phyloP scores from a whole-genome alignment of 805 yeast genomes.

The Suhomyces vadensis region DNA sequence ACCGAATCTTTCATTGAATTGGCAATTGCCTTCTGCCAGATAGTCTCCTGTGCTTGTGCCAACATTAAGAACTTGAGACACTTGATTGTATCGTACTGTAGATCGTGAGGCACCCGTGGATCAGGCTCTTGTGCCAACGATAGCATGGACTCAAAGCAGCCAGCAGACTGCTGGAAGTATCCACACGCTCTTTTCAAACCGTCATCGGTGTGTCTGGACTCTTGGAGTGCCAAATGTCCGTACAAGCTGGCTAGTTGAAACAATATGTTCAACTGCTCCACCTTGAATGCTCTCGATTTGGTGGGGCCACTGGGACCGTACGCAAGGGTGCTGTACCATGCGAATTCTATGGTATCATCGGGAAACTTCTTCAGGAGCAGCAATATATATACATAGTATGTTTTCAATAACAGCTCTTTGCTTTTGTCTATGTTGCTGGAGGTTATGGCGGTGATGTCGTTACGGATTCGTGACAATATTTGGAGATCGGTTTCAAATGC shows the following conservation, averaged over 20 bases:
- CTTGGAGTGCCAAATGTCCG: conserved; percentile 54
- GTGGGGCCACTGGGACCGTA: conserved; percentile 52
- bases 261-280: conserved; percentile 62
- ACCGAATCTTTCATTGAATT: conserved; percentile 55
- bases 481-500: conserved; percentile 38
- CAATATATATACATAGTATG: conserved; percentile 50
- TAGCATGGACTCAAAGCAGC: conserved; percentile 50
- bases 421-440: conserved; percentile 30
- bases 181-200: conserved; percentile 64
- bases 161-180: conserved; percentile 71
- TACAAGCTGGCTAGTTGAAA: conserved; percentile 70
- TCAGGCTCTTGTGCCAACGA: conserved; percentile 10
- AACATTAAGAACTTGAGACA: conserved; percentile 56
- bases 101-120: conserved; percentile 39
- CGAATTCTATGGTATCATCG: conserved; percentile 55
- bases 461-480: conserved; percentile 46
- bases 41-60: conserved; percentile 86
- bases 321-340: conserved; percentile 75
- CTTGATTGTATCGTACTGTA: conserved; percentile 51
- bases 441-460: conserved; percentile 35
- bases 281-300: conserved; percentile 47
- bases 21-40: conserved; percentile 71
- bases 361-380: conserved; percentile 61
- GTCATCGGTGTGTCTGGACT: conserved; percentile 47
- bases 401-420: conserved; percentile 37